phyloP scores from a whole-genome alignment of 495 filamentous ascomycete species.

The Tuber microsphaerosporum region DNA sequence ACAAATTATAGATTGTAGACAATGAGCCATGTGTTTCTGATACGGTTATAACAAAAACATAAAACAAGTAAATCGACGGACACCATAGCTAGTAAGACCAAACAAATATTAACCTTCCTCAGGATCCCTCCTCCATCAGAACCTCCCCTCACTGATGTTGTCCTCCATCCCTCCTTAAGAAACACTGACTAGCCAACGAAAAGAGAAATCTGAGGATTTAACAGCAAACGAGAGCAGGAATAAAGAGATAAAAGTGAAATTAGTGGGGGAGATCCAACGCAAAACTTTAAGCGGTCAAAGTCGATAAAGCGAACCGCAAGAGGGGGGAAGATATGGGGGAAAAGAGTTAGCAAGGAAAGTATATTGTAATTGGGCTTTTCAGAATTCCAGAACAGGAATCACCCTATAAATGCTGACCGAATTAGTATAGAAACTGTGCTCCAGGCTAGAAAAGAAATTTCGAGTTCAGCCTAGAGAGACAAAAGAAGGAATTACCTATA shows the following conservation, averaged over 20 bases:
- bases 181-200: conserved; percentile 13
- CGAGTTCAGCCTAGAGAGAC: too few species aligned
- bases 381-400: too few species aligned
- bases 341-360: too few species aligned
- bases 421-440: too few species aligned
- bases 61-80: neutral
- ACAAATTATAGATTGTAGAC: neutral
- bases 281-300: conserved; percentile 28
- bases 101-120: neutral
- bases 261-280: conserved; percentile 31
- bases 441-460: too few species aligned
- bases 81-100: neutral
- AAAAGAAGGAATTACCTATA: too few species aligned
- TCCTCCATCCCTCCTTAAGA: conserved; percentile 15
- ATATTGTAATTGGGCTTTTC: too few species aligned
- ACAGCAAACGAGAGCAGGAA: conserved; percentile 11
- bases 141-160: neutral
- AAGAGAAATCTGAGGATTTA: conserved; percentile 13
- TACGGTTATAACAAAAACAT: neutral
- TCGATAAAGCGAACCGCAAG: conserved; percentile 16
- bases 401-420: too few species aligned
- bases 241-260: conserved; percentile 8
- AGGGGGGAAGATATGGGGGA: too few species aligned
- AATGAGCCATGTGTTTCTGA: neutral
- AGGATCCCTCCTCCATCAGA: neutral